Evolutionary conservation across 768 basidiomycete species (phyloP), one percentile per base, ranked within the genome.

Genomic region (Dentipellis sp.): DNA sequence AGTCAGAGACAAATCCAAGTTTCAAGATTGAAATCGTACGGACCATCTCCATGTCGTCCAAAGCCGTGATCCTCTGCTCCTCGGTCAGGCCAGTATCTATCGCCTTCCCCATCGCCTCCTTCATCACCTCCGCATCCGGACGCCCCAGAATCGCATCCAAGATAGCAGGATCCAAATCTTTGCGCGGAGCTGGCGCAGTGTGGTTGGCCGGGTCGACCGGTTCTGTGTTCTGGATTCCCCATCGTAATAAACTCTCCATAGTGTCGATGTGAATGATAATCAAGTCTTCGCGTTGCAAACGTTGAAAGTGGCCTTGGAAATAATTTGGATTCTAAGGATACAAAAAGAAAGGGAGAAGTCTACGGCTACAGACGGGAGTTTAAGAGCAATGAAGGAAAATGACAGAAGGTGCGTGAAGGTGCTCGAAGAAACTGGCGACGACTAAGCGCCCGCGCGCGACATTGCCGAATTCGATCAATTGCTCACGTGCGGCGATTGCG

Each of bases 11-110:
- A 46, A 19, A 12, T 17, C 19, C 14, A 9, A 16, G 35, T 9
- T 17, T 6, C 10, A 3, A 7, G 10, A 4, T 21, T 1, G 4
- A 29, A 29, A 6, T 6, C 3, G 22, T 4, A 66, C 80, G 52
- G 52, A 88, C 91, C 90, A 94, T 87, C 71, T 95, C 93, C 34
- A 94, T 70, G 64, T 94, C 77, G 67, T 94, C 93, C 64, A 93
- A 72, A 0, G 91, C 86, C 16, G 74, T 71, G 42, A 91, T 70
- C 38, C 90, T 72, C 14, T 79, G 79, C 29, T 80, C 78, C 58
- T 86, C 82, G 17, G 71, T 68, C 52, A 73, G 75, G 16, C 67
- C 69, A 10, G 72, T 67, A 65, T 94, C 87, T 1, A 78, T 63
- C 0, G 89, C 89, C 21, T 79, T 66, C 1, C 75, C 75, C 66